Evolutionary conservation across 2,329 filamentous ascomycete genomes (phyloP), one percentile per base, ranked within the genome.

Genomic region (Chaetomium sp.): DNA sequence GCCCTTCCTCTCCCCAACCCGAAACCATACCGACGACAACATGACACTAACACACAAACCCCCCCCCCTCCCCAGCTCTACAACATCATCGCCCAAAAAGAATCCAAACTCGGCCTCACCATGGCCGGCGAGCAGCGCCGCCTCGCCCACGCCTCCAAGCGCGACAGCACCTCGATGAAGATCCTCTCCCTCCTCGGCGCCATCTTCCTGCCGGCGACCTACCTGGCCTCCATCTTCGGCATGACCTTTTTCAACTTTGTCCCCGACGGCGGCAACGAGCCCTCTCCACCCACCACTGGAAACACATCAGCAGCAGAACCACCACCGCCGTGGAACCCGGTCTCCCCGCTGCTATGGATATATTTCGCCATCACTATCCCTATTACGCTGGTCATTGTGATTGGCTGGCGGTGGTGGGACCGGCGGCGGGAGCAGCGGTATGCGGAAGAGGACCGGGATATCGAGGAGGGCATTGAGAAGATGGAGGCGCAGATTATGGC

Each of bases 181-280:
- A 86, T 85, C 0, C 78, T 89, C 47, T 87, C 86, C 0, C 79
- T 89, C 0, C 82, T 89, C 62, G 87, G 86, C 31, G 85, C 85
- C 49, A 77, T 89, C 49, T 89, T 89, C 70, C 77, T 89, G 6
- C 86, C 86, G 0, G 86, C 85, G 1, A 87, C 85, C 0, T 87
- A 83, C 68, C 79, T 89, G 21, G 82, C 86, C 9, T 88, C 86
- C 0, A 78, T 89, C 27, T 89, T 89, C 70, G 84, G 82, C 77
- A 89, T 88, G 85, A 85, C 85, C 0, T 89, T 89, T 73, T 89
- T 89, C 77, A 82, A 88, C 75, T 88, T 87, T 69, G 81, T 82
- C 68, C 75, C 78, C 47, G 76, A 80, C 80, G 72, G 67, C 42
- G 47, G 33, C 42, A 31, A 23, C 27, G 10, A 25, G 27, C 27